These are phyloP conservation scores for Sclerotinia glacialis DNA, from an alignment of 2,329 filamentous ascomycete species.

Conservation along the genomic window DNA sequence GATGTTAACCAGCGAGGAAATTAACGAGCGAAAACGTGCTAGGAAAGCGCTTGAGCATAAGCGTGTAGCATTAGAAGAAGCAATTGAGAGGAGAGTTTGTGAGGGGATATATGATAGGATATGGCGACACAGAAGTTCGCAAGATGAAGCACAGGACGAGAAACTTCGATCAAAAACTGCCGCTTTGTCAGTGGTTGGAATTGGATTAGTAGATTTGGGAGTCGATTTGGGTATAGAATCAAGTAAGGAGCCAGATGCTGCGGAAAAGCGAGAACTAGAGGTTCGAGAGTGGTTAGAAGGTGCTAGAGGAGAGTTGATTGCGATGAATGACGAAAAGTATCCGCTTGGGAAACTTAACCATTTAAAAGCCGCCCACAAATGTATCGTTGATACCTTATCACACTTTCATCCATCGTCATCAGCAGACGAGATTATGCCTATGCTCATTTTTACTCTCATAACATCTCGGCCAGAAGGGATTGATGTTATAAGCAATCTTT, in stretches of 20 bases:
- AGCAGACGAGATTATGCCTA: conserved; percentile 94
- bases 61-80: conserved; percentile 76
- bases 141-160: conserved; percentile 93
- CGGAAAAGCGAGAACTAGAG: conserved; percentile 60
- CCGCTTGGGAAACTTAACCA: conserved; percentile 89
- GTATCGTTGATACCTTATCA: conserved; percentile 81
- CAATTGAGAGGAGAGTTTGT: conserved; percentile 81
- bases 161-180: conserved; percentile 93
- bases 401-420: conserved; percentile 76
- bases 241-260: conserved; percentile 54
- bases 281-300: conserved; percentile 70
- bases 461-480: conserved; percentile 83
- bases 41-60: conserved; percentile 77
- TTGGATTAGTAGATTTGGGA: conserved; percentile 80
- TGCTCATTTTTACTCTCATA: conserved; percentile 93
- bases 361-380: conserved; percentile 84
- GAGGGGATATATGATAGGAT: conserved; percentile 84
- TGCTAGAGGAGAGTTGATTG: conserved; percentile 67
- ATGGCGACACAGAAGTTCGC: conserved; percentile 85
- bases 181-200: conserved; percentile 84
- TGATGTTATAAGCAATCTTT: conserved; percentile 88
- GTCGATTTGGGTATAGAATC: conserved; percentile 64
- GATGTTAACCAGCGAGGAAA: conserved; percentile 87
- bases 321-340: conserved; percentile 84
- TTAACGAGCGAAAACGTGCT: conserved; percentile 74